Conservation (phyloP, 2,329 filamentous ascomycete genomes). For the Cordyceps pruinosa region DNA sequence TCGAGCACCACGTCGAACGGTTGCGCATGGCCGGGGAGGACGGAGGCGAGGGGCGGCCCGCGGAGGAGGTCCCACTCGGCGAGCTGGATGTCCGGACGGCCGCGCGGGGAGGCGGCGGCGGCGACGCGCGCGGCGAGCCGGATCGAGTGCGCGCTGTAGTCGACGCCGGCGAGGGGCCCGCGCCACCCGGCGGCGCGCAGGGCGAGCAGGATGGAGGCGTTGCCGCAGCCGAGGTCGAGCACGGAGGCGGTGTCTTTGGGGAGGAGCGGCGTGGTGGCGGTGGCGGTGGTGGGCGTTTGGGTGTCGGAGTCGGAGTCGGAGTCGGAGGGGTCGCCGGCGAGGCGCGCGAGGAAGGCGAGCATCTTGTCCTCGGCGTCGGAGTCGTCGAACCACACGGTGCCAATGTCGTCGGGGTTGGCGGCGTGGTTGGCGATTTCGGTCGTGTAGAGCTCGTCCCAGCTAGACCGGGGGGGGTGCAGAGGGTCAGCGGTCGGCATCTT, state of each 20-base stretch:
- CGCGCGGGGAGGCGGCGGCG: slow-evolving; percentile 18
- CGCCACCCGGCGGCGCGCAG: slow-evolving; percentile 58
- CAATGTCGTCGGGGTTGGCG: slow-evolving; percentile 67
- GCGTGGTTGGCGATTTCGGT: slow-evolving; percentile 65
- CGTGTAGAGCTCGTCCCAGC: slow-evolving; percentile 71
- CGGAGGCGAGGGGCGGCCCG: slow-evolving; percentile 37
- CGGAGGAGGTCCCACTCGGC: slow-evolving; percentile 58
- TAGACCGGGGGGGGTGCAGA: no score
- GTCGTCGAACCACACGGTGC: slow-evolving; percentile 95
- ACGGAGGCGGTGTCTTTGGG: slow-evolving; percentile 45
- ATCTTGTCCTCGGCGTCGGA: slow-evolving; percentile 80
- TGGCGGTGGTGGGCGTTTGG: not conserved
- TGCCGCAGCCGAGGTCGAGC: slow-evolving; percentile 88
- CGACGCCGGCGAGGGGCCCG: slow-evolving; percentile 74
- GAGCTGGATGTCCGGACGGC: slow-evolving; percentile 42
- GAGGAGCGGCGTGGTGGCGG: slow-evolving; percentile 10
- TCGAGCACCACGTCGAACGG: slow-evolving; percentile 89
- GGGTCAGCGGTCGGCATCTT: not conserved
- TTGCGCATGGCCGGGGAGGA: slow-evolving; percentile 28
- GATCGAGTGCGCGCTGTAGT: slow-evolving; percentile 75
- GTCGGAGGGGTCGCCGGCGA: slow-evolving; percentile 17
- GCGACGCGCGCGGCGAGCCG: slow-evolving; percentile 63
- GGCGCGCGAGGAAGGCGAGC: slow-evolving; percentile 54
- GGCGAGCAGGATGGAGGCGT: slow-evolving; percentile 85
- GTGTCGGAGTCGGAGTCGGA: slow-evolving; percentile 20